These are phyloP conservation scores for Yarrowia deformans DNA, from an alignment of 805 yeast species.

Conservation along the genomic window DNA sequence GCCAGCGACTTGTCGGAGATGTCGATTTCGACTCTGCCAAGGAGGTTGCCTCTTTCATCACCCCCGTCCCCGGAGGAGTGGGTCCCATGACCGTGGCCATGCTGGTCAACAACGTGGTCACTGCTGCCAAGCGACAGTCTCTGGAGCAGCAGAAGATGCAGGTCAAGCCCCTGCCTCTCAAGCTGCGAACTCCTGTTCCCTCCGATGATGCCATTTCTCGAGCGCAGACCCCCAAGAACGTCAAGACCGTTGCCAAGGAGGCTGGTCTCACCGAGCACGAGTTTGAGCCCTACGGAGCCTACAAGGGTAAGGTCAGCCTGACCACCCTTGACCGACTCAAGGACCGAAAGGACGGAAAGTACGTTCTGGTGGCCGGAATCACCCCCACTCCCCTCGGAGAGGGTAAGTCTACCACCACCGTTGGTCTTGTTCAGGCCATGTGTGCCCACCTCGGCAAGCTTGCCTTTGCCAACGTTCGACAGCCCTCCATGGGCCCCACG, in stretches of 20 bases:
- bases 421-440: constrained; percentile 95
- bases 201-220: constrained; percentile 90
- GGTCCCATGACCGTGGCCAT: constrained; percentile 99
- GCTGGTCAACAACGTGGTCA: constrained; percentile 82
- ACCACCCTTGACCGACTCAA: constrained; percentile 72
- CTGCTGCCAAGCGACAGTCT: constrained; percentile 72
- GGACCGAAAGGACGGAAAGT: constrained; percentile 74
- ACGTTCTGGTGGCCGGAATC: constrained; percentile 92
- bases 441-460: constrained; percentile 87
- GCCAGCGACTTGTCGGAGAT: constrained; percentile 90
- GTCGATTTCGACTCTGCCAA: constrained; percentile 80
- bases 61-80: constrained; percentile 99
- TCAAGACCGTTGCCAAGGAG: constrained; percentile 76
- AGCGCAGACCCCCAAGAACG: constrained; percentile 84
- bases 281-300: constrained; percentile 86
- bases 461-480: constrained; percentile 94
- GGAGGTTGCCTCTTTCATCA: constrained; percentile 69
- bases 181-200: constrained; percentile 74
- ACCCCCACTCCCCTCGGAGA: constrained; percentile 99
- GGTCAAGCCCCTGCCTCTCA: constrained; percentile 64
- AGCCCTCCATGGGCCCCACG: constrained; percentile 98
- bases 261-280: constrained; percentile 80
- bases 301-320: constrained; percentile 86
- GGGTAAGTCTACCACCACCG: constrained; percentile 96
- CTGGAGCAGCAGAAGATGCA: constrained; percentile 50